Evolutionary conservation across 176 grass and related monocot genomes (phyloP).

Genomic region (Avena sativa): DNA sequence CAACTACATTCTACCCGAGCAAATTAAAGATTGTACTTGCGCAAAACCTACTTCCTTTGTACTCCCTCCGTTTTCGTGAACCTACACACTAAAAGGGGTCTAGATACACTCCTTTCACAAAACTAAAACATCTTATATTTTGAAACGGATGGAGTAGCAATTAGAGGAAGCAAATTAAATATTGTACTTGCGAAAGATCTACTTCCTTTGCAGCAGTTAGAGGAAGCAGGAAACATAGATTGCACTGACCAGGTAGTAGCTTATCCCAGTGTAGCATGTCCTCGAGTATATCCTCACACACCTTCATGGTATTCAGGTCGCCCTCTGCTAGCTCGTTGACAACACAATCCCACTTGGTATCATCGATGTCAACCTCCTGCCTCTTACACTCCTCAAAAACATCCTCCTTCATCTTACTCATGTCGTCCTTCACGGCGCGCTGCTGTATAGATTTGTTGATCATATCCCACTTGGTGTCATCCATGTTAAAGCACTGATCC

Average conservation of each 20-base stretch:
- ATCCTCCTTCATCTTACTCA: neutral
- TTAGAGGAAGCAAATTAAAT: constrained; percentile 1
- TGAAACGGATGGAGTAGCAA: too few relatives aligned
- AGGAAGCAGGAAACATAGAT: constrained; percentile 19
- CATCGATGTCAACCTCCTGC: constrained; percentile 40
- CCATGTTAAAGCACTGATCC: constrained; percentile 75
- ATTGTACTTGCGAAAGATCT: constrained; percentile 24
- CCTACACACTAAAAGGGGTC: too few relatives aligned
- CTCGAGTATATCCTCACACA: constrained; percentile 83
- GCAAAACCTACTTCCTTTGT: too few relatives aligned
- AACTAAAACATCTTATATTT: too few relatives aligned
- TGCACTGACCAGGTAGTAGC: constrained; percentile 76
- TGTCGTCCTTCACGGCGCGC: too few relatives aligned
- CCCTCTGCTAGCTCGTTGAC: constrained; percentile 55
- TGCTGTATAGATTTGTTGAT: constrained; percentile 19
- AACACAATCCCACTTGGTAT: constrained; percentile 67
- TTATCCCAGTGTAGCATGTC: constrained; percentile 91
- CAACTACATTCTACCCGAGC: neutral
- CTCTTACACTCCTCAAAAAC: neutral
- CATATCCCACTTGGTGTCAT: constrained; percentile 79
- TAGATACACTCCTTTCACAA: too few relatives aligned
- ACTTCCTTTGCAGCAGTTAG: neutral
- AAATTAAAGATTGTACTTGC: neutral
- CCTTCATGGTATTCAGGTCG: constrained; percentile 67
- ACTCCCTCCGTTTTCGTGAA: too few relatives aligned